phyloP scores from a whole-genome alignment of 495 filamentous ascomycete genomes.

The Pseudotulostoma volvatum region DNA sequence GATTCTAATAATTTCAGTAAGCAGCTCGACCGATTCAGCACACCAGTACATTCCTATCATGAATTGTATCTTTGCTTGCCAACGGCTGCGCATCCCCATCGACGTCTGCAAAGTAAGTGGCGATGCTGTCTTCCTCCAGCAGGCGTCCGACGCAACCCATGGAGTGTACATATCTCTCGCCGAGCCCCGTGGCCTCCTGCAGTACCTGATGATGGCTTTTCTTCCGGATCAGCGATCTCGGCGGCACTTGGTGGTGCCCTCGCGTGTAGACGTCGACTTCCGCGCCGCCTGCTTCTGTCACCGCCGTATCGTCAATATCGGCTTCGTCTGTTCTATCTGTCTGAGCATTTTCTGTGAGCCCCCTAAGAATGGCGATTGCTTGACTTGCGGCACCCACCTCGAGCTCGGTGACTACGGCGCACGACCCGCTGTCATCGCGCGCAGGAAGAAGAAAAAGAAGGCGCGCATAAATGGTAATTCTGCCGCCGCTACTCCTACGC shows the following conservation, averaged over 20 bases:
- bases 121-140: constrained; percentile 83
- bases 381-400: constrained; percentile 82
- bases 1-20: constrained; percentile 73
- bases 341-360: constrained; percentile 67
- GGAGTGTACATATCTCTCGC: constrained; percentile 69
- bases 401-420: constrained; percentile 56
- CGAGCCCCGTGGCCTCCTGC: constrained; percentile 52
- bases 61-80: constrained; percentile 93
- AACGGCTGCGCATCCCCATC: constrained; percentile 66
- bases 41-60: constrained; percentile 94
- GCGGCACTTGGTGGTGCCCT: constrained; percentile 51
- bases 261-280: constrained; percentile 83
- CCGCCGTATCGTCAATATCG: constrained; percentile 73
- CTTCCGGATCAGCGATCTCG: constrained; percentile 57
- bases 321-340: constrained; percentile 91
- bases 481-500: constrained; percentile 24
- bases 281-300: constrained; percentile 96
- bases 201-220: constrained; percentile 94
- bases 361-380: constrained; percentile 50
- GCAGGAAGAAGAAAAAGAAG: constrained; percentile 62
- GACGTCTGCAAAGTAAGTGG: constrained; percentile 78
- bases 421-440: constrained; percentile 56
- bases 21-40: constrained; percentile 65
- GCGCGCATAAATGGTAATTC: constrained; percentile 24
- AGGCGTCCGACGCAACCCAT: constrained; percentile 77